phyloP scores from a whole-genome alignment of 768 basidiomycete genomes.

The Amanita polypyramis region DNA sequence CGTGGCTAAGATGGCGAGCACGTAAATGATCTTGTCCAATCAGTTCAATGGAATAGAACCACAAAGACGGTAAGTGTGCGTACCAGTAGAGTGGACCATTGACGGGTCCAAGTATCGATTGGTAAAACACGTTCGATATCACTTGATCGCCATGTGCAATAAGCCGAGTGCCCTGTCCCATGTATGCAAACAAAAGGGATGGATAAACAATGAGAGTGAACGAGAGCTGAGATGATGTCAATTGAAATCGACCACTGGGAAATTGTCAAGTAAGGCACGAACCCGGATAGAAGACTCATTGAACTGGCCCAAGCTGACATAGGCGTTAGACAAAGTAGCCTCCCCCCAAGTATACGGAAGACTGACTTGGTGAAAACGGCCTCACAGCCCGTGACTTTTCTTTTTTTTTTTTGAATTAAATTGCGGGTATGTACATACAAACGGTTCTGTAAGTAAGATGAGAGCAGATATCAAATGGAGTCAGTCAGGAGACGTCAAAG shows the following conservation, averaged over 20 bases:
- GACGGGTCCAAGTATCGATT: slow-evolving; percentile 45
- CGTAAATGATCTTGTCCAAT: slow-evolving; percentile 43
- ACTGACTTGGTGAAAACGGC: slow-evolving; percentile 57
- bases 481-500: too few relatives aligned
- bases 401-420: too few relatives aligned
- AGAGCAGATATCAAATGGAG: too few relatives aligned
- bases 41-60: background rate
- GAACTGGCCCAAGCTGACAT: slow-evolving; percentile 52
- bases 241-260: slow-evolving; percentile 10
- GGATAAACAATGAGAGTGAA: slow-evolving; percentile 48
- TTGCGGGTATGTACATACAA: too few relatives aligned
- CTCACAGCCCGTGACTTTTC: slow-evolving; percentile 60
- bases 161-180: slow-evolving; percentile 61
- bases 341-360: background rate
- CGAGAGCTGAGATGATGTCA: slow-evolving; percentile 32
- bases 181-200: slow-evolving; percentile 50
- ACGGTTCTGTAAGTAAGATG: too few relatives aligned
- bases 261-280: slow-evolving; percentile 2
- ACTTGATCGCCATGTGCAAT: slow-evolving; percentile 39
- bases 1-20: slow-evolving; percentile 53
- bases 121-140: slow-evolving; percentile 50
- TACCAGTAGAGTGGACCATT: slow-evolving; percentile 53
- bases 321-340: background rate
- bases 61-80: background rate
- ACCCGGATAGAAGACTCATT: slow-evolving; percentile 49